These are phyloP conservation scores for Aspergillus sclerotiicarbonarius DNA, from an alignment of 495 filamentous ascomycete species.

Conservation along the genomic window DNA sequence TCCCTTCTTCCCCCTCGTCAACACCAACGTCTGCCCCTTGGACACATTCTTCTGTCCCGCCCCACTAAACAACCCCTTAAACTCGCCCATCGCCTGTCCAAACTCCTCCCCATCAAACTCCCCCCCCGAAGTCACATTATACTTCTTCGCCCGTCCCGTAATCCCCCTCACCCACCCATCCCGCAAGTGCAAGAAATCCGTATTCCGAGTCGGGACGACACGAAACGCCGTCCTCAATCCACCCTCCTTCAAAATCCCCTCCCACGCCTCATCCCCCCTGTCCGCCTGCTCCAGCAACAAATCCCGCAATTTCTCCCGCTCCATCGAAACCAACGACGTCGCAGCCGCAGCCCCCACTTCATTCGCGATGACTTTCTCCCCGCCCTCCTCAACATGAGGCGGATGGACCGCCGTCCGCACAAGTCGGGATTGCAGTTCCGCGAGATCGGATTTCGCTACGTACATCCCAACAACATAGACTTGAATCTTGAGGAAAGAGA, in stretches of 20 bases:
- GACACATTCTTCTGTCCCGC: constrained; percentile 62
- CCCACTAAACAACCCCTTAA: constrained; percentile 75
- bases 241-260: constrained; percentile 59
- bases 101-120: constrained; percentile 70
- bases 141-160: constrained; percentile 60
- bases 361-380: constrained; percentile 38
- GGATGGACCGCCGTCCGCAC: constrained; percentile 44
- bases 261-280: constrained; percentile 67
- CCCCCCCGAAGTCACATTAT: constrained; percentile 19
- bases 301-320: constrained; percentile 68
- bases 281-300: constrained; percentile 63
- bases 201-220: constrained; percentile 81
- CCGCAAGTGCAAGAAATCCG: constrained; percentile 85
- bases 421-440: constrained; percentile 53
- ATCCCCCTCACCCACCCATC: constrained; percentile 89
- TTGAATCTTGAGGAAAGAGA: constrained; percentile 85
- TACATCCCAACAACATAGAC: constrained; percentile 96
- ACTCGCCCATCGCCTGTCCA: constrained; percentile 64
- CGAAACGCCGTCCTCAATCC: constrained; percentile 69
- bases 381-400: constrained; percentile 43
- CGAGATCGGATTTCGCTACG: constrained; percentile 74
- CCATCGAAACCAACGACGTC: constrained; percentile 74
- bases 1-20: constrained; percentile 67
- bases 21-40: constrained; percentile 69
- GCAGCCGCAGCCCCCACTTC: constrained; percentile 60